Base-by-base conservation (phyloP, 306 rosid genomes). In the Pyrus betulifolia region DNA sequence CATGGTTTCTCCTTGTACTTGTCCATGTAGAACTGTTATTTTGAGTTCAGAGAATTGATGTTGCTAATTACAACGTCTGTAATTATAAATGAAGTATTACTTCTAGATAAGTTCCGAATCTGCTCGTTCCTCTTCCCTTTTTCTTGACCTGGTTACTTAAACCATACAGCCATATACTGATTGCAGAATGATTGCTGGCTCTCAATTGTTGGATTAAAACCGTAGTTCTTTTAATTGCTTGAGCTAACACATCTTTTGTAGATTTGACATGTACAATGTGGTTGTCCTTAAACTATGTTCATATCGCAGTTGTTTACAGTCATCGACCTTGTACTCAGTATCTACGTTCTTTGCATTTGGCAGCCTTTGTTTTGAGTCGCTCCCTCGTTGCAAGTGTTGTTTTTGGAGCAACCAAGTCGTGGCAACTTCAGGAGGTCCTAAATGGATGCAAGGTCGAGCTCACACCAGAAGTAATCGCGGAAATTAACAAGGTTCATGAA, bases 321-420 rank as follows among this genome's bases (percentile, higher is more conserved):
- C 27, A 22, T 3, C 19, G 25, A 33, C n/a, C 11, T 44, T 42
- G 45, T 42, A 42, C 45, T 42, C 45, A 42, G 33, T 14, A 74
- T 23, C 0, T 46, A 42, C 63, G 25, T 31, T 21, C 65, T 58
- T 18, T 45, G 31, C 55, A 31, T 44, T 76, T 58, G 19, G 83
- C 92, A 95, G 99, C 96, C 51, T 95, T 95, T 87, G 97, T 89
- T 69, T 88, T 89, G 93, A 88, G 85, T 75, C 92, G 88, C 74
- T 96, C 97, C 74, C 96, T 92, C 17, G 97, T 95, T 31, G 97
- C 89, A 35, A 92, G 97, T 80, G 89, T 82, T 13, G 64, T 92
- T 68, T 91, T 91, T 80, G 99, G 97, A 70, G 97, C 90, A 63
- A 91, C 99, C 31, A 88, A 85, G 86, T 78, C 91, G 63, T 80